Conservation (phyloP, 2,329 filamentous ascomycete species). For the Fusarium protoensiforme region DNA sequence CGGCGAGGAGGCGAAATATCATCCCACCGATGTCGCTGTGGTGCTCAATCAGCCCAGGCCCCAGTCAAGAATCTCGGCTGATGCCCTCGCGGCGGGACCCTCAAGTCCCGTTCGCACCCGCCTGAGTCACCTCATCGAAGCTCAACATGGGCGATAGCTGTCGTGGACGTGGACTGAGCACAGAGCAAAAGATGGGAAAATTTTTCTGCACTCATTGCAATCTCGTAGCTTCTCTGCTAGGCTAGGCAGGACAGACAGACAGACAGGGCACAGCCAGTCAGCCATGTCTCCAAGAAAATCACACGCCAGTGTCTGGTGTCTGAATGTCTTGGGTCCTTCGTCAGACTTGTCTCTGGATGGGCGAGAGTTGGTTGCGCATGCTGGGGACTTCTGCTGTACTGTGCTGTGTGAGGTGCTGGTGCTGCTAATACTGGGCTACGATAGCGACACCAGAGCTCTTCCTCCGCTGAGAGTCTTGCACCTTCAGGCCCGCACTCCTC, state of each 20-base stretch:
- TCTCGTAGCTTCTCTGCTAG: constrained; percentile 23
- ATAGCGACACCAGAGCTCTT: constrained; percentile 5
- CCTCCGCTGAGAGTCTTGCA: constrained; percentile 18
- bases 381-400: not conserved
- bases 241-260: not conserved
- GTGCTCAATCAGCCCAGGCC: constrained; percentile 44
- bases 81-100: constrained; percentile 43
- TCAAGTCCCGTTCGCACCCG: constrained; percentile 30
- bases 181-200: constrained; percentile 28
- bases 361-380: not conserved
- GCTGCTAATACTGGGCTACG: not conserved
- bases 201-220: constrained; percentile 32
- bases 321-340: constrained; percentile 37
- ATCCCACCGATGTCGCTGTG: constrained; percentile 46
- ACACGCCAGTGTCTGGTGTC: constrained; percentile 41
- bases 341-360: constrained; percentile 18
- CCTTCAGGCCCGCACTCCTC: constrained; percentile 22
- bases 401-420: not conserved
- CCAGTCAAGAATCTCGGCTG: constrained; percentile 43
- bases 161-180: constrained; percentile 32
- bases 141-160: constrained; percentile 33
- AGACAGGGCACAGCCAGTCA: constrained; percentile 23
- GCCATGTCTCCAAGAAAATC: constrained; percentile 35
- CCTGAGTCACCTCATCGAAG: constrained; percentile 44
- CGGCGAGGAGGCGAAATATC: constrained; percentile 41